A percentile compares a stretch with the other conserved stretches of the same genome.
Evolutionary conservation across 1,284 basidiomycete genomes (phyloP).

Genomic region (Ganoderma sinense): DNA sequence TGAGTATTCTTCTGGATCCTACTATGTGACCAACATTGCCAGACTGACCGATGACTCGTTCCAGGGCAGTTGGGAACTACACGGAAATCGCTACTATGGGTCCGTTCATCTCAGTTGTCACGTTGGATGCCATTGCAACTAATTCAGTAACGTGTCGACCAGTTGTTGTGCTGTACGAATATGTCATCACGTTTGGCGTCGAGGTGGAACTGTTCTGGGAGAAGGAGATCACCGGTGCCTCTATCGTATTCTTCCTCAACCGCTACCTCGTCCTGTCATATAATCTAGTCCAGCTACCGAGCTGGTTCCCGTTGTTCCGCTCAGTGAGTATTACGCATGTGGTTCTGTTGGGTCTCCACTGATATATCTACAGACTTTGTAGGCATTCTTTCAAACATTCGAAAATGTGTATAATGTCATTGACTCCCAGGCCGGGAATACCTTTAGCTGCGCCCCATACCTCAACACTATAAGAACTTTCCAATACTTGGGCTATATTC

Average conservation of each 20-base stretch:
- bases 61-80: no score
- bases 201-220: conserved; percentile 12
- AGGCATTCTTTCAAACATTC: background rate
- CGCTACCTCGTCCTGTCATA: background rate
- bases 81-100: no score
- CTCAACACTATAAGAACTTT: no score
- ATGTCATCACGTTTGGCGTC: conserved; percentile 3
- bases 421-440: background rate
- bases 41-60: no score
- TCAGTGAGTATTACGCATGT: background rate
- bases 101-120: no score
- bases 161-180: no score
- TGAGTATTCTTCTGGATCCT: no score
- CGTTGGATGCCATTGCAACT: no score
- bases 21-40: no score
- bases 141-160: no score
- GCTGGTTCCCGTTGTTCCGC: background rate
- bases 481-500: no score
- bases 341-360: background rate
- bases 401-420: no score
- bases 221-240: background rate
- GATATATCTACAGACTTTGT: background rate
- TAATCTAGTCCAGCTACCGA: background rate
- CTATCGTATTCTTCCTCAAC: conserved; percentile 3
- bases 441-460: conserved; percentile 7